phyloP scores from a whole-genome alignment of 2,329 filamentous ascomycete genomes.

The Penicillium fuscoglaucum region DNA sequence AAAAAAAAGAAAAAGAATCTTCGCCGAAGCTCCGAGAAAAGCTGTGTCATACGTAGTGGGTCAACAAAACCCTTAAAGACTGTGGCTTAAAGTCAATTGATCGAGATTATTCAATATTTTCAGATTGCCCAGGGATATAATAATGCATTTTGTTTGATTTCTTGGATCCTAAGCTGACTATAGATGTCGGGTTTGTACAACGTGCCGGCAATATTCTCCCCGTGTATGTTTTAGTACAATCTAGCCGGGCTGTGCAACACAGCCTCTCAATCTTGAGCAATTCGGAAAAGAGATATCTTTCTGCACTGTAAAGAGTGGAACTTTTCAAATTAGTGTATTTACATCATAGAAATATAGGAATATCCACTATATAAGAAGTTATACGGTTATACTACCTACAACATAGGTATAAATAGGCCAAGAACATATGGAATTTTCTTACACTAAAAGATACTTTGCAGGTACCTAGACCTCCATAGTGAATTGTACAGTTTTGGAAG shows the following conservation, averaged over 20 bases:
- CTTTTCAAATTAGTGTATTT: background rate
- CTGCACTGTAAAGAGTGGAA: background rate
- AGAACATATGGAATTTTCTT: background rate
- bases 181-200: background rate
- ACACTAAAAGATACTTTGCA: background rate
- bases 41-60: conserved; percentile 2
- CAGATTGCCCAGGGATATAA: background rate
- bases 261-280: background rate
- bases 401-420: background rate
- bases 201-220: background rate
- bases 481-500: background rate
- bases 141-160: background rate
- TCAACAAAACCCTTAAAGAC: conserved; percentile 3
- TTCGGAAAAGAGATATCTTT: background rate
- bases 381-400: background rate
- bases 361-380: background rate
- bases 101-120: background rate
- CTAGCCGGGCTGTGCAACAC: conserved; percentile 3
- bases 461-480: background rate
- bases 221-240: background rate
- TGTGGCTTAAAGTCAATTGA: conserved; percentile 8
- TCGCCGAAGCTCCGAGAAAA: conserved; percentile 8
- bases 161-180: background rate
- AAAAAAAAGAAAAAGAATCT: background rate
- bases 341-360: too few relatives aligned